Evolutionary conservation across 768 basidiomycete genomes (phyloP), one percentile per base, ranked within the genome.

Genomic region (Suillus variegatus): DNA sequence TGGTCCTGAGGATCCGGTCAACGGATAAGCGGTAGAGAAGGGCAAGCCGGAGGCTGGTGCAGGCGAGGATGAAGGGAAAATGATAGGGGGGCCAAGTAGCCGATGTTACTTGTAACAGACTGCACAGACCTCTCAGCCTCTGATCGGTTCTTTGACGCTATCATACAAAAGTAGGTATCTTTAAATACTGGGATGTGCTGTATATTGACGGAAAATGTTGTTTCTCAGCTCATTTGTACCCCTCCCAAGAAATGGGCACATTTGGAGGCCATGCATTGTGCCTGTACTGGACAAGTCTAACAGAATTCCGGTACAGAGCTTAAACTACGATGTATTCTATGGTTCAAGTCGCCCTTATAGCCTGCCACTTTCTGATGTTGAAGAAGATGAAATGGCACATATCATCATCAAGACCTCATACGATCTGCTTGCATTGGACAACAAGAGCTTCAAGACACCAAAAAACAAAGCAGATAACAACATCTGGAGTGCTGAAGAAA

Each of bases 361-460:
- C 46, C 46, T 4, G 4, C 46, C 46, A 47, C 46, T 47, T 47
- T 47, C 46, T n/a, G 46, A 47, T 5, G n/a, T 47, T 47, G 46
- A 47, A n/a, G 46, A 47, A 12, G 46, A 47, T 47, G 10, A 47
- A 10, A 22, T 1, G 1, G n/a, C 4, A 1, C 46, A 47, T 47
- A 47, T 47, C 10, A 4, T 47, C n/a, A 47, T 47, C n/a, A 47
- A 47, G n/a, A 47, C n/a, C n/a, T 10, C 10, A 4, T 47, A 47
- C 2, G 10, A 47, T 47, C 46, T 4, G 4, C n/a, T 47, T n/a
- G 46, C 46, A 22, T 47, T 5, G 10, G n/a, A 12, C 3, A 47
- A 47, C 46, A 47, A 47, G 46, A 47, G 46, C 46, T 47, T 47
- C 46, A 47, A 47, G 46, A n/a, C 46, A 47, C 46, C 46, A 47